Percentiles rank a stretch among this genome's conserved stretches.
Conservation (phyloP, 2,329 filamentous ascomycete species). For the Didymellaceae sp. region DNA sequence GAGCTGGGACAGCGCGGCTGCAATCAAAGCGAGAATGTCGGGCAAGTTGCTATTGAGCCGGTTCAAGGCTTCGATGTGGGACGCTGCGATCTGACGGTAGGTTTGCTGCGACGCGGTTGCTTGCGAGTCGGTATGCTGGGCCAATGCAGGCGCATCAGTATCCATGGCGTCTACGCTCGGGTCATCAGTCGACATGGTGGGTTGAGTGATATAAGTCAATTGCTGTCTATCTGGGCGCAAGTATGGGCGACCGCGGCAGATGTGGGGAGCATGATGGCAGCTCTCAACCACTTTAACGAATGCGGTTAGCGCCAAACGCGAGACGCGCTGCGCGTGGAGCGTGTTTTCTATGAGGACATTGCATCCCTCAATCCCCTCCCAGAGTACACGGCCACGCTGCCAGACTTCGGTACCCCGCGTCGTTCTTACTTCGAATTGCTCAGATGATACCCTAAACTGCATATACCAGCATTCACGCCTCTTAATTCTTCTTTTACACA, state of each 20-base stretch:
- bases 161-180: slow-evolving; percentile 16
- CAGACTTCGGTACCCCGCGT: slow-evolving; percentile 25
- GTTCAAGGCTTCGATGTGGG: slow-evolving; percentile 43
- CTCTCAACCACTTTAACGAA: slow-evolving; percentile 36
- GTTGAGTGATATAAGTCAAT: neutral
- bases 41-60: slow-evolving; percentile 39
- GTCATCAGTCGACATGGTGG: slow-evolving; percentile 25
- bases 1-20: slow-evolving; percentile 75
- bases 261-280: neutral
- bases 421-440: slow-evolving; percentile 23
- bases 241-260: neutral
- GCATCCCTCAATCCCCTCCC: slow-evolving; percentile 24
- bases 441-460: slow-evolving; percentile 43
- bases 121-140: slow-evolving; percentile 1
- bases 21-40: slow-evolving; percentile 74
- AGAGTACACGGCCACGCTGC: slow-evolving; percentile 17
- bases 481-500: slow-evolving; percentile 23
- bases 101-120: slow-evolving; percentile 21
- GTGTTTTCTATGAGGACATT: slow-evolving; percentile 20
- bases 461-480: slow-evolving; percentile 31
- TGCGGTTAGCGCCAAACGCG: slow-evolving; percentile 19
- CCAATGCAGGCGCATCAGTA: slow-evolving; percentile 1
- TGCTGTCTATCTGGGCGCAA: neutral
- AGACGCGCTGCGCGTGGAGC: slow-evolving; percentile 30
- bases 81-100: slow-evolving; percentile 41